phyloP scores from a whole-genome alignment of 768 basidiomycete genomes.

The Trametes cubensis region DNA sequence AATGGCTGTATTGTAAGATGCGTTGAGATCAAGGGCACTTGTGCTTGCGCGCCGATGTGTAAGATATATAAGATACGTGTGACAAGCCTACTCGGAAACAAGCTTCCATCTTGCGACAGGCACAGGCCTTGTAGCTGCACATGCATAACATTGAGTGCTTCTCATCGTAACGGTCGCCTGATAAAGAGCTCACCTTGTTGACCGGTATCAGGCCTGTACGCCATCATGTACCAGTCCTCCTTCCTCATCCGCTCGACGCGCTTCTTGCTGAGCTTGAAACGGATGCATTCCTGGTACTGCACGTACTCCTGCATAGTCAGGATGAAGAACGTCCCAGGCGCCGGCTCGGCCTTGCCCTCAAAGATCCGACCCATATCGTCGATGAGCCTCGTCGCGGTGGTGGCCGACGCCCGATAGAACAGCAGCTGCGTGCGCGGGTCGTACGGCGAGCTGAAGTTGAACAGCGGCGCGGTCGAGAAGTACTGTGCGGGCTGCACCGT shows the following conservation, averaged over 20 bases:
- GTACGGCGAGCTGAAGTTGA: slow-evolving; percentile 5
- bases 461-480: slow-evolving; percentile 10
- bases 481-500: slow-evolving; percentile 5
- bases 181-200: background rate
- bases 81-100: background rate
- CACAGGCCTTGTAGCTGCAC: slow-evolving; percentile 3
- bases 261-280: slow-evolving; percentile 24
- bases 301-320: slow-evolving; percentile 18
- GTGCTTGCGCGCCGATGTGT: too few species aligned
- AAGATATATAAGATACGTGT: too few species aligned
- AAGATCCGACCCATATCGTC: slow-evolving; percentile 3
- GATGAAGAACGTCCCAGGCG: slow-evolving; percentile 17
- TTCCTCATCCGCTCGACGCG: slow-evolving; percentile 20
- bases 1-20: too few species aligned
- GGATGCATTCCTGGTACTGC: slow-evolving; percentile 1
- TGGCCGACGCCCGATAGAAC: slow-evolving; percentile 10
- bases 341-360: slow-evolving; percentile 13
- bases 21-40: too few species aligned
- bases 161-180: background rate
- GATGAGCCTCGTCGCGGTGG: background rate
- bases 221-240: slow-evolving; percentile 17
- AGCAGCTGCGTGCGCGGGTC: slow-evolving; percentile 12
- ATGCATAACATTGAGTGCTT: background rate
- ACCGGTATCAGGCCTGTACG: slow-evolving; percentile 9
- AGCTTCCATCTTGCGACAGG: slow-evolving; percentile 1